These are phyloP conservation scores for Lentinula edodes DNA, from an alignment of 768 basidiomycete genomes.

Conservation along the genomic window DNA sequence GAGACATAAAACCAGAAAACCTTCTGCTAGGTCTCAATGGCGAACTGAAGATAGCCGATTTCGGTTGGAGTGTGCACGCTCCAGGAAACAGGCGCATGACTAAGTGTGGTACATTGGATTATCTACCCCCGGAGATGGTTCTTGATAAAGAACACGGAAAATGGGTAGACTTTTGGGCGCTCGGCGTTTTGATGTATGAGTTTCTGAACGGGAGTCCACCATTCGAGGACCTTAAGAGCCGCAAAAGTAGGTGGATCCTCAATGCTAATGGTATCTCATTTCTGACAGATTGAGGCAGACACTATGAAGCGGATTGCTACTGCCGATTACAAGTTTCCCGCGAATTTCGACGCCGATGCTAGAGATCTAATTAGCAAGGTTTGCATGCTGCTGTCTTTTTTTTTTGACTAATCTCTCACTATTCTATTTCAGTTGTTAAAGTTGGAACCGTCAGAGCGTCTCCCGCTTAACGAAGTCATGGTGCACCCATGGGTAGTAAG, in stretches of 20 bases:
- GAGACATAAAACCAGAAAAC: conserved; percentile 99
- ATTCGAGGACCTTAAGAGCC: conserved; percentile 58
- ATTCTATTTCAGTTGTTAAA: background rate
- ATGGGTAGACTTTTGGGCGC: conserved; percentile 16
- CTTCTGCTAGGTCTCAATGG: conserved; percentile 90
- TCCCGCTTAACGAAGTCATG: background rate
- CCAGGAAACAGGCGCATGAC: conserved; percentile 87
- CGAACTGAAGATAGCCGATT: conserved; percentile 97
- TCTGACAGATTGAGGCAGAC: conserved; percentile 25
- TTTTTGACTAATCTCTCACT: background rate
- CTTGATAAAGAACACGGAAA: background rate
- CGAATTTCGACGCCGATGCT: conserved; percentile 36
- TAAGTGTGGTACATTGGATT: conserved; percentile 93
- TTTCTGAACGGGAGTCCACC: conserved; percentile 69
- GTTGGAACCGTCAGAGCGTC: background rate
- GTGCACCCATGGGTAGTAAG: background rate
- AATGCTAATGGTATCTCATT: background rate
- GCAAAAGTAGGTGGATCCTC: conserved; percentile 33
- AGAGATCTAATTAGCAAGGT: conserved; percentile 37
- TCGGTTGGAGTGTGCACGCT: conserved; percentile 98
- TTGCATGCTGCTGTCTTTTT: background rate
- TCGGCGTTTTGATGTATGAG: conserved; percentile 26
- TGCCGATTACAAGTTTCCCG: conserved; percentile 47
- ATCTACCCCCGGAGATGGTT: conserved; percentile 98
- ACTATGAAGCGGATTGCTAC: conserved; percentile 64